Base-by-base conservation (phyloP, 2,329 filamentous ascomycete genomes). In the Pestalotiopsis sp. region DNA sequence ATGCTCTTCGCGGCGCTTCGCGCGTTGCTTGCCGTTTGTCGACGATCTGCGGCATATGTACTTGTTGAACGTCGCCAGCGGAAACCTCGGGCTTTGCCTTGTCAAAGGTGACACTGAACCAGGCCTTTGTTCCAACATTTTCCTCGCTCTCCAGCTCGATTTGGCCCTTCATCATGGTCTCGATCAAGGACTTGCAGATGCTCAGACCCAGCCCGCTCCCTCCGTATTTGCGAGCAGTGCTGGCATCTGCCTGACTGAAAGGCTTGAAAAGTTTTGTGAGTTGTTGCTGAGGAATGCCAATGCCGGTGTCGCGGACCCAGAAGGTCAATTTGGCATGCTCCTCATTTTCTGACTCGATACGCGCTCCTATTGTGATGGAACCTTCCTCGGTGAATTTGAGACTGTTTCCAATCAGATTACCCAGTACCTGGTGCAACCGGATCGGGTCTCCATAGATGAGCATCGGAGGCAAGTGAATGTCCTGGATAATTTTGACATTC, bases 141-240 rank as follows among this genome's bases (percentile, higher is more conserved):
- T 93, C 89, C 55, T 88, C 85, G 70, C 92, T 96, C 69, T 96
- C 91, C 1, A 98, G 86, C 80, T 90, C 90, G 69, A 98, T 97
- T 69, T 87, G 89, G 56, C 94, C 94, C 69, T 93, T 90, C 88
- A 98, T 94, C 80, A 97, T 94, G 22, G 92, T 93, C 80, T 97
- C 93, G 70, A 98, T 94, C 57, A 98, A 89, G 0, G 93, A 94
- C 80, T 97, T 97, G 86, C 94, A 97, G 71, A 98, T 98, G 75
- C 93, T 97, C 57, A 98, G 85, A 1, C 94, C 94, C 2, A 98
- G 88, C 26, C 94, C 94, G 72, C 94, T 97, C 57, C 94, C 94
- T 55, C 94, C 94, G 73, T 97, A 98, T 76, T 94, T 96, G 65
- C 94, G 86, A 66, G 94, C 94, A 2, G 94, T 97, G 73, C 93